Evolutionary conservation across 192 early-diverging fungal genomes (phyloP).

Genomic region (Entomortierella parvispora): DNA sequence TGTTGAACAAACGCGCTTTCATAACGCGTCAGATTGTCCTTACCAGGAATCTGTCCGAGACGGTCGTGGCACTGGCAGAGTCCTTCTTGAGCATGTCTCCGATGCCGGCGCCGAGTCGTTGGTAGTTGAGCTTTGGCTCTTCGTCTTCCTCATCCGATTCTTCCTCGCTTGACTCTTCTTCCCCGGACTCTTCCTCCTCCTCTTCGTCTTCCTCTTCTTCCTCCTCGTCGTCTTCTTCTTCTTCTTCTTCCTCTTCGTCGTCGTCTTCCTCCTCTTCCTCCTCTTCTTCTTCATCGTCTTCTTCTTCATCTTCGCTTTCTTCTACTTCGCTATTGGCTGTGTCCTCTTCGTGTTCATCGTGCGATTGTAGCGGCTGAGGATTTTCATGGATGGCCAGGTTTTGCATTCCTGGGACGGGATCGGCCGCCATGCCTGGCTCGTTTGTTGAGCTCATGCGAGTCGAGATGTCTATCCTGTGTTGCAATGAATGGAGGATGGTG

Average conservation of each 20-base stretch:
- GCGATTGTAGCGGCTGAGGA: not conserved
- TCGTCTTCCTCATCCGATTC: slow-evolving; percentile 76
- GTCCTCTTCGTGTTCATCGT: slow-evolving; percentile 11
- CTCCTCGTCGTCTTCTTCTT: slow-evolving; percentile 23
- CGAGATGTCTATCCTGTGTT: not conserved
- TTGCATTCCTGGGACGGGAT: not conserved
- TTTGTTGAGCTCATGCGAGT: slow-evolving; percentile 26
- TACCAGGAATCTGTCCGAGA: slow-evolving; percentile 89
- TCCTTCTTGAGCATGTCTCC: slow-evolving; percentile 86
- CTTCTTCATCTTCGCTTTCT: slow-evolving; percentile 58
- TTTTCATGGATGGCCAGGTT: slow-evolving; percentile 9
- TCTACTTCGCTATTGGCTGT: slow-evolving; percentile 33
- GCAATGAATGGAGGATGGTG: not conserved
- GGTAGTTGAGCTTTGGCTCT: slow-evolving; percentile 93
- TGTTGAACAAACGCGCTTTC: too few relatives aligned
- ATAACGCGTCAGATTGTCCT: not conserved
- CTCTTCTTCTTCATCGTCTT: slow-evolving; percentile 25
- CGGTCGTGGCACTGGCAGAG: slow-evolving; percentile 81
- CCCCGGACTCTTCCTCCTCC: slow-evolving; percentile 56
- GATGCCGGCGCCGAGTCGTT: slow-evolving; percentile 82
- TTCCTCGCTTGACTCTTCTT: slow-evolving; percentile 49
- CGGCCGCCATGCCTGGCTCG: slow-evolving; percentile 17
- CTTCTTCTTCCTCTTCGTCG: slow-evolving; percentile 17
- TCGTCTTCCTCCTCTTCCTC: slow-evolving; percentile 34
- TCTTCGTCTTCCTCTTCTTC: slow-evolving; percentile 33